A percentile compares a stretch with the other conserved stretches of the same genome.
These are phyloP conservation scores for Apophysomyces trapeziformis DNA, from an alignment of 371 early-diverging fungal species.

Conservation along the genomic window DNA sequence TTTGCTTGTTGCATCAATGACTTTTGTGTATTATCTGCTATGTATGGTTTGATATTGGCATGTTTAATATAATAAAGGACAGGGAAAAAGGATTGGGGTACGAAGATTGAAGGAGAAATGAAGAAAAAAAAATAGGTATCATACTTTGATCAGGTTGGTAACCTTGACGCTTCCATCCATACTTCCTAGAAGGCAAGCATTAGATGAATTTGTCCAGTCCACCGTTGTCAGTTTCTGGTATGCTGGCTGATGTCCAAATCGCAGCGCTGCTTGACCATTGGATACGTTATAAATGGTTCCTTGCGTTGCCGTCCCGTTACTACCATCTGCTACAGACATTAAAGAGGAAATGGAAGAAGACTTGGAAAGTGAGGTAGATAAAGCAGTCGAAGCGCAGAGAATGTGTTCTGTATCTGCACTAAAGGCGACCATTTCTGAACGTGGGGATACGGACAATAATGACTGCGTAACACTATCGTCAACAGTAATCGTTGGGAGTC, in stretches of 20 bases:
- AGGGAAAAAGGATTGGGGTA: background rate
- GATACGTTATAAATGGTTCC: slow-evolving; percentile 41
- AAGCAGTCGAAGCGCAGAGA: slow-evolving; percentile 35
- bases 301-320: slow-evolving; percentile 18
- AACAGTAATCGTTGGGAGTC: slow-evolving; percentile 23
- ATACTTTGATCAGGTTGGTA: slow-evolving; percentile 59
- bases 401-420: slow-evolving; percentile 53
- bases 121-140: slow-evolving; percentile 5
- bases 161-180: slow-evolving; percentile 63
- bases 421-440: slow-evolving; percentile 54
- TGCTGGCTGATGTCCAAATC: slow-evolving; percentile 49
- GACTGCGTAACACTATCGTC: slow-evolving; percentile 43
- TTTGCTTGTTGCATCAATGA: no score
- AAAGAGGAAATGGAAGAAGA: slow-evolving; percentile 19
- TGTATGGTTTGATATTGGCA: background rate
- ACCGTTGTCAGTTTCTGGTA: slow-evolving; percentile 53
- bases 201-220: slow-evolving; percentile 62
- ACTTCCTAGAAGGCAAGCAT: slow-evolving; percentile 59
- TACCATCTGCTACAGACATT: slow-evolving; percentile 1
- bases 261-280: slow-evolving; percentile 47
- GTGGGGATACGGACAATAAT: slow-evolving; percentile 37
- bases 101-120: background rate
- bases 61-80: background rate
- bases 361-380: slow-evolving; percentile 7
- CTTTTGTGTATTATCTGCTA: no score